Evolutionary conservation across 1,284 basidiomycete species (phyloP).

Genomic region (Termitomyces sp.): DNA sequence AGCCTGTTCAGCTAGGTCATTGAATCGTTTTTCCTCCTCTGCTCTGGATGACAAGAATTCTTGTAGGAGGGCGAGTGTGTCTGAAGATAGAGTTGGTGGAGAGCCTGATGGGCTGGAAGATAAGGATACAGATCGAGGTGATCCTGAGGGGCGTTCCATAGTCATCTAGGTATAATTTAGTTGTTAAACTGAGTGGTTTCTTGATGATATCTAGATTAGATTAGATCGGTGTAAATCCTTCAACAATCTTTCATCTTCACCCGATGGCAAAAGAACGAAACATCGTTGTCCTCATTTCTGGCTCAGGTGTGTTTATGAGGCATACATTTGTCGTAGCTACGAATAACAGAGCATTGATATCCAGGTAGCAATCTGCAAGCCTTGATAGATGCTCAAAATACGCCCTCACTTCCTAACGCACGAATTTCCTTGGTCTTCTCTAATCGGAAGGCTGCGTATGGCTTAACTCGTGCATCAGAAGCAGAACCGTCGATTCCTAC

Average conservation of each 20-base stretch:
- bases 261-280: slow-evolving; percentile 22
- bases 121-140: slow-evolving; percentile 22
- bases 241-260: not conserved
- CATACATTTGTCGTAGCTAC: not conserved
- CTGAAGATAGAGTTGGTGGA: slow-evolving; percentile 31
- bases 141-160: slow-evolving; percentile 13
- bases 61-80: slow-evolving; percentile 34
- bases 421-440: slow-evolving; percentile 84
- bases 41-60: slow-evolving; percentile 33
- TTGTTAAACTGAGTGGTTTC: not conserved
- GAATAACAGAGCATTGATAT: not conserved
- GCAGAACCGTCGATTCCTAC: slow-evolving; percentile 79
- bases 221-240: not conserved
- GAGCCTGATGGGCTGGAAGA: slow-evolving; percentile 27
- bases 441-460: slow-evolving; percentile 89
- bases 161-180: not conserved
- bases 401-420: slow-evolving; percentile 61
- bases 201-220: not conserved
- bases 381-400: slow-evolving; percentile 81
- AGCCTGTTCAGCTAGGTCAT: slow-evolving; percentile 30
- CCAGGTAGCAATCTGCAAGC: slow-evolving; percentile 94
- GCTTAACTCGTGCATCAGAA: slow-evolving; percentile 73
- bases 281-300: slow-evolving; percentile 51
- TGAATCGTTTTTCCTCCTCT: slow-evolving; percentile 36
- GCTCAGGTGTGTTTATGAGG: slow-evolving; percentile 59